Percentiles rank a stretch among this genome's conserved stretches.
These are phyloP conservation scores for Yamadazyma siamensis DNA, from an alignment of 1,139 yeast genomes.

Conservation along the genomic window DNA sequence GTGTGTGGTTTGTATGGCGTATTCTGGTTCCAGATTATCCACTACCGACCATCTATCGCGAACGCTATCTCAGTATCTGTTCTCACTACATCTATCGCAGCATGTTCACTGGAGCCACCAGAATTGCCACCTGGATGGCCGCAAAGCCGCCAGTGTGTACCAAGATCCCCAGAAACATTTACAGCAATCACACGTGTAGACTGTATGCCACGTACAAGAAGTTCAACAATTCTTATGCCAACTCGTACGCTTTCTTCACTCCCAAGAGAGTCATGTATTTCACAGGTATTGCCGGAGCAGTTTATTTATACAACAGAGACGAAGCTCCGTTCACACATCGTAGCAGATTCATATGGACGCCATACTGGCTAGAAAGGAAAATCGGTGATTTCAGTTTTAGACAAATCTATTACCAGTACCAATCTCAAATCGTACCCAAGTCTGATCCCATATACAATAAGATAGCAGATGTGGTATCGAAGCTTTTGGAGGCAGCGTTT, in stretches of 20 bases:
- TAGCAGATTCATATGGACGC: conserved; percentile 68
- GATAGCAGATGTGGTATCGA: conserved; percentile 59
- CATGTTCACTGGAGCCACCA: no score
- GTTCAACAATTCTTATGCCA: conserved; percentile 15
- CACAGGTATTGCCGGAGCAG: conserved; percentile 24
- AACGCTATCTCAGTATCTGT: no score
- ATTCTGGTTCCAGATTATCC: no score
- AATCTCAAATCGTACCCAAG: conserved; percentile 45
- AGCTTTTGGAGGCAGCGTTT: conserved; percentile 58
- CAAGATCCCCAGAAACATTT: no score
- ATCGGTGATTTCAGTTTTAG: conserved; percentile 70
- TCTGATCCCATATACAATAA: conserved; percentile 52
- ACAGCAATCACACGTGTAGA: no score
- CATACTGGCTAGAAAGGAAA: conserved; percentile 59
- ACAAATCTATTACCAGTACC: conserved; percentile 53
- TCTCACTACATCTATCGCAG: no score
- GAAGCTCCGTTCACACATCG: conserved; percentile 84
- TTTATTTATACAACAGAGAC: conserved; percentile 65
- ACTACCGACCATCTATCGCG: no score
- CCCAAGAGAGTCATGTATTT: conserved; percentile 20
- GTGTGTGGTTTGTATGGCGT: no score
- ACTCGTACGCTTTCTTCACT: conserved; percentile 12
- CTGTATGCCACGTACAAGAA: conserved; percentile 18
- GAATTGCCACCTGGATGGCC: no score
- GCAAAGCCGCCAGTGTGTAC: no score